phyloP scores from a whole-genome alignment of 371 early-diverging fungal species.

The Apophysomyces sp. region DNA sequence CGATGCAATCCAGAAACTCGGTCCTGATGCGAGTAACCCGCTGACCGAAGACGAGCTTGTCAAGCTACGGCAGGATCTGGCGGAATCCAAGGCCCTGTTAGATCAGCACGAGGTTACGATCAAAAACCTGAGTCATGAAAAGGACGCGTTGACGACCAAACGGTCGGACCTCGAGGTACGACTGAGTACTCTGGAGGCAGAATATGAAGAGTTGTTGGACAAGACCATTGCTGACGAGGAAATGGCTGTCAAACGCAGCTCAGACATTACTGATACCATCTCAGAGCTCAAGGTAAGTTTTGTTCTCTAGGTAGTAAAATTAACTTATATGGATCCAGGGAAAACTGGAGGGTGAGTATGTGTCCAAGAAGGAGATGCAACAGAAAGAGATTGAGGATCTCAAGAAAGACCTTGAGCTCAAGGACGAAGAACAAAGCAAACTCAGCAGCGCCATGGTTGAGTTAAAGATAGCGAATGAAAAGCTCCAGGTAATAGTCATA shows the following conservation, averaged over 20 bases:
- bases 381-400: conserved; percentile 79
- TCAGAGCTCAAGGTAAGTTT: conserved; percentile 66
- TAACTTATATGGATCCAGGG: conserved; percentile 20
- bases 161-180: conserved; percentile 76
- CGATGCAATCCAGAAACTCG: conserved; percentile 66
- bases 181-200: conserved; percentile 72
- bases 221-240: conserved; percentile 93
- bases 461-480: conserved; percentile 66
- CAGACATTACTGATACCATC: conserved; percentile 70
- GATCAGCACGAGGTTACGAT: conserved; percentile 72
- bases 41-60: conserved; percentile 61
- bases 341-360: conserved; percentile 84
- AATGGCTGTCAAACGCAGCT: conserved; percentile 56
- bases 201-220: conserved; percentile 93
- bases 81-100: conserved; percentile 68
- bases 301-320: neutral
- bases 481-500: conserved; percentile 57
- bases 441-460: conserved; percentile 59
- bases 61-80: conserved; percentile 76
- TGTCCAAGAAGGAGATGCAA: conserved; percentile 69
- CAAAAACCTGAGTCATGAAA: conserved; percentile 62
- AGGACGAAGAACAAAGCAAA: conserved; percentile 69
- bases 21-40: conserved; percentile 8
- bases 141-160: conserved; percentile 60
- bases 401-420: conserved; percentile 61